These are phyloP conservation scores for Teratosphaeria viscida DNA, from an alignment of 2,329 filamentous ascomycete species.

Conservation along the genomic window DNA sequence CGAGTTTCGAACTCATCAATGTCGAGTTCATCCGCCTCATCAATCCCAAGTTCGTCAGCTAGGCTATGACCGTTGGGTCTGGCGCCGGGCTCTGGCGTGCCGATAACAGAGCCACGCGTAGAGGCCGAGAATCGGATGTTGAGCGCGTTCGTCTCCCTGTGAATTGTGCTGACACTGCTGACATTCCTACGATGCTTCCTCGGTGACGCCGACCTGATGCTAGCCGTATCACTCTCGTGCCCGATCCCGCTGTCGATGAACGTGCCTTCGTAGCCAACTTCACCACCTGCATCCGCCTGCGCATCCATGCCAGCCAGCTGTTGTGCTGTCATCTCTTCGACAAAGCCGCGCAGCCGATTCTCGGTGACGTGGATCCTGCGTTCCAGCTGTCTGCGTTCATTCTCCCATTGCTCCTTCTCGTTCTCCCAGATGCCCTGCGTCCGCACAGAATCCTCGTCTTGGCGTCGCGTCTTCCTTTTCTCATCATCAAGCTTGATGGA, in stretches of 20 bases:
- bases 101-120: slow-evolving; percentile 14
- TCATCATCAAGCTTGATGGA: slow-evolving; percentile 65
- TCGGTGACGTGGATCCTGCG: slow-evolving; percentile 85
- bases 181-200: slow-evolving; percentile 24
- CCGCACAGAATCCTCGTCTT: slow-evolving; percentile 74
- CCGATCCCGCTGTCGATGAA: slow-evolving; percentile 48
- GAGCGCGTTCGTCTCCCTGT: slow-evolving; percentile 6
- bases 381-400: slow-evolving; percentile 71
- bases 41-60: slow-evolving; percentile 83
- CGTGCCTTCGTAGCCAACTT: slow-evolving; percentile 46
- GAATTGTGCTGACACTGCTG: slow-evolving; percentile 21
- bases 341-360: slow-evolving; percentile 66
- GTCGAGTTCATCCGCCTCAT: slow-evolving; percentile 65
- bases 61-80: slow-evolving; percentile 60
- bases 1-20: slow-evolving; percentile 48
- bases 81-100: slow-evolving; percentile 43
- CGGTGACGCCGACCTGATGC: slow-evolving; percentile 44
- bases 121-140: slow-evolving; percentile 13
- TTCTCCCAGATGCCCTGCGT: slow-evolving; percentile 71
- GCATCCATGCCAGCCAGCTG: slow-evolving; percentile 39
- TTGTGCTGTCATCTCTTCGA: slow-evolving; percentile 73
- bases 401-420: slow-evolving; percentile 77
- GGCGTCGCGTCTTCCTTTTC: slow-evolving; percentile 65
- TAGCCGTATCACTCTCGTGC: slow-evolving; percentile 56
- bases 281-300: slow-evolving; percentile 20